Base-by-base conservation (phyloP, 1,284 basidiomycete genomes). In the Golubevia sp. region DNA sequence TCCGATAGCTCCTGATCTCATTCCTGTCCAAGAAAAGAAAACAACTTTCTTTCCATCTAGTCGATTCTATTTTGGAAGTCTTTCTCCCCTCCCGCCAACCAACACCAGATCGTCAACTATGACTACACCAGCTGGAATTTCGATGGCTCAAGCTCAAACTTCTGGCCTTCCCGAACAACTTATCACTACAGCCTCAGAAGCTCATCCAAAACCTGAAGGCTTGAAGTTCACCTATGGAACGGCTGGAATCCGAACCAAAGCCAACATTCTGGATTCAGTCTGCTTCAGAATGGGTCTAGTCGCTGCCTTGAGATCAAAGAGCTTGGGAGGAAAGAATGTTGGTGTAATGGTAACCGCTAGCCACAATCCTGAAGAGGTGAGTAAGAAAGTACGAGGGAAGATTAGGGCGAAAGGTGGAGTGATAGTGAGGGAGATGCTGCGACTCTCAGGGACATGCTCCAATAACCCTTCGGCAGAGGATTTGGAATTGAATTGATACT, bases 261-360 rank as follows among this genome's bases (percentile, higher is more conserved):
- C 90, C 38, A 88, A 85, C 73, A 87, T 88, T 48, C 88, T 99
- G n/a, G 93, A 96, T 73, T 92, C 92, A 30, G 94, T 96, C 44
- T 88, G 98, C 70, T 97, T 97, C 86, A 89, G 94, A 70, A 91
- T 97, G 8, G 97, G 94, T 5, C 86, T 99, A 49, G 87, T 99
- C 23, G 96, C 96, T 52, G 92, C 89, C 2, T 87, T 99, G 50
- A 87, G 97, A 65, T 97, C 94, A 85, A 96, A 92, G 86, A 91
- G 89, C 70, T 86, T 95, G 44, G 90, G 91, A 81, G 95, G 97
- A 55, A 92, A 91, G 83, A 91, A 90, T 38, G 92, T 99, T 76
- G 97, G 97, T 30, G 91, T 99, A 23, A 99, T 99, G 97, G 91
- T 99, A 77, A 99, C 97, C 48, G 97, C 97, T 2, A 97, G 94